Percentiles rank a stretch among this genome's conserved stretches.
Evolutionary conservation across 169 alveolate genomes (phyloP).

Genomic region (Eimeria necatrix): DNA sequence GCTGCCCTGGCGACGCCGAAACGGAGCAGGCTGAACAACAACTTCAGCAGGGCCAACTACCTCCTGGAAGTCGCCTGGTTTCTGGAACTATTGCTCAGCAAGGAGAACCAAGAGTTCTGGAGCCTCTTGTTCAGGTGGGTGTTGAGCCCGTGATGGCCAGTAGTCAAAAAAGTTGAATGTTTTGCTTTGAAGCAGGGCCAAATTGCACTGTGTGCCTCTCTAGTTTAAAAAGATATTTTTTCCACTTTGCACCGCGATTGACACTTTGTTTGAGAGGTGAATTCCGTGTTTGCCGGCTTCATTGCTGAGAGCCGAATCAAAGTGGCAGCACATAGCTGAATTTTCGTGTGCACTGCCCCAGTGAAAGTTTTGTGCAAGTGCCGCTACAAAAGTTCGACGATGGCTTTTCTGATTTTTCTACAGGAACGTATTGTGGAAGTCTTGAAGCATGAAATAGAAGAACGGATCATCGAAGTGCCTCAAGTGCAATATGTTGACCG

Average conservation of each 20-base stretch:
- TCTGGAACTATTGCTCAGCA: slow-evolving; percentile 79
- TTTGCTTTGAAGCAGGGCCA: too few relatives aligned
- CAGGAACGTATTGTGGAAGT: slow-evolving; percentile 93
- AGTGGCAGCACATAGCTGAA: too few relatives aligned
- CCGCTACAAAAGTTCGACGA: too few relatives aligned
- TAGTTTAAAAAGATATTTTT: too few relatives aligned
- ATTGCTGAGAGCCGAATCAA: too few relatives aligned
- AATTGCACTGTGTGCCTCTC: too few relatives aligned
- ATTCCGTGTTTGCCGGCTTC: too few relatives aligned
- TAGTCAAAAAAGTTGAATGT: too few relatives aligned
- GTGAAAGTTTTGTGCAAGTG: not conserved
- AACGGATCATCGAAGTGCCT: slow-evolving; percentile 94
- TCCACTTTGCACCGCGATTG: too few relatives aligned
- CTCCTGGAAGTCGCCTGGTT: slow-evolving; percentile 79
- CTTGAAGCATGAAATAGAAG: slow-evolving; percentile 92
- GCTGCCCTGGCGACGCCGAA: slow-evolving; percentile 77
- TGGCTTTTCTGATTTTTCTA: slow-evolving; percentile 60
- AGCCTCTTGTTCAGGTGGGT: slow-evolving; percentile 81
- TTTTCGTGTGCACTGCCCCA: too few relatives aligned
- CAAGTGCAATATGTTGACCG: slow-evolving; percentile 93
- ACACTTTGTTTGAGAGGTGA: too few relatives aligned
- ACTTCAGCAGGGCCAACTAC: slow-evolving; percentile 56
- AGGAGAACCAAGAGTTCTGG: slow-evolving; percentile 79
- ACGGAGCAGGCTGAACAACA: slow-evolving; percentile 65
- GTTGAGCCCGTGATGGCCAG: not conserved